phyloP scores from a whole-genome alignment of 108 stramenopile species.

The Fistulifera pelliculosa region DNA sequence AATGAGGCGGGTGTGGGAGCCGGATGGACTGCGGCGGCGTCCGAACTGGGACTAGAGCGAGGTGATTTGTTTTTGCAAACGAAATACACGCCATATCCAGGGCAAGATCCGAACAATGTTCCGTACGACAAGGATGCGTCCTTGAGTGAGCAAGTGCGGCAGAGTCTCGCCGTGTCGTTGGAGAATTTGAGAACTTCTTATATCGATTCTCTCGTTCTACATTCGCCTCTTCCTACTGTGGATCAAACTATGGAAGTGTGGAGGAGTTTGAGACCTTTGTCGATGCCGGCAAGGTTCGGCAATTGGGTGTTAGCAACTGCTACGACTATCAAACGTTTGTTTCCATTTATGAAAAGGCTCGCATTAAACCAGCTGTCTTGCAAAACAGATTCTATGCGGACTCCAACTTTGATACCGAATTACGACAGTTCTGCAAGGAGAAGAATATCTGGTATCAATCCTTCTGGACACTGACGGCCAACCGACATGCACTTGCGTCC shows the following conservation, averaged over 20 bases:
- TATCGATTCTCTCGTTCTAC: constrained; percentile 62
- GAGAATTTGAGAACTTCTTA: constrained; percentile 73
- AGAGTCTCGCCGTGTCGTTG: constrained; percentile 46
- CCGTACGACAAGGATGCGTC: constrained; percentile 59
- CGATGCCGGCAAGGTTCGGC: constrained; percentile 43
- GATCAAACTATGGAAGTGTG: constrained; percentile 54
- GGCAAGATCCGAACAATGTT: constrained; percentile 76
- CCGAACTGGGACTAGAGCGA: constrained; percentile 32
- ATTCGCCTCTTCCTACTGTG: constrained; percentile 22
- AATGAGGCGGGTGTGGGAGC: constrained; percentile 75
- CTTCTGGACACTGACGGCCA: constrained; percentile 54
- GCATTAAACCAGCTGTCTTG: constrained; percentile 70
- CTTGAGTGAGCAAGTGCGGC: constrained; percentile 53
- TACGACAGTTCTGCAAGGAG: constrained; percentile 65
- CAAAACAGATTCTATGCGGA: constrained; percentile 84
- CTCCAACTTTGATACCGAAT: constrained; percentile 62
- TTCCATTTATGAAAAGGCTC: constrained; percentile 38
- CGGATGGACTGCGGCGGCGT: constrained; percentile 40
- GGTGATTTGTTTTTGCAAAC: constrained; percentile 81
- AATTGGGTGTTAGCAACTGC: constrained; percentile 73
- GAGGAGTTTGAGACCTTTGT: constrained; percentile 68
- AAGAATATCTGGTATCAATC: constrained; percentile 77
- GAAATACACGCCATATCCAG: constrained; percentile 68
- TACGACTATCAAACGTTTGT: constrained; percentile 32
- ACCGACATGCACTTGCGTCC: constrained; percentile 33